Conservation (phyloP, 345 rosid genomes). For the Gossypioides kirkii region DNA sequence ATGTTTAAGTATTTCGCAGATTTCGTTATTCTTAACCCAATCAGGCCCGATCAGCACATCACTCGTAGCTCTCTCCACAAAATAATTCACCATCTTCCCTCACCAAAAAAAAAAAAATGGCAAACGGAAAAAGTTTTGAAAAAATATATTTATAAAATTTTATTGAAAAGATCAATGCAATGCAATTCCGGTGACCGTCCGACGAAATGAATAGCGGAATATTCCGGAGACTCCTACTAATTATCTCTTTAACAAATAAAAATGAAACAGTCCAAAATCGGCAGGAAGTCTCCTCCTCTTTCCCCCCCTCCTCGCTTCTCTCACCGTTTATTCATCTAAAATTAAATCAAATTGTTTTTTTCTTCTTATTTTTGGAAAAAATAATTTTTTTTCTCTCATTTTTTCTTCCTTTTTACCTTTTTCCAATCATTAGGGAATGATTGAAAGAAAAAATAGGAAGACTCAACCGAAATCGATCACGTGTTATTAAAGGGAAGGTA, state of each 20-base stretch:
- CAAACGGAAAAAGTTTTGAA: background rate
- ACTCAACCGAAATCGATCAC: slow-evolving; percentile 26
- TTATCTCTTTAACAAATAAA: slow-evolving; percentile 15
- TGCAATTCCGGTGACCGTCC: slow-evolving; percentile 10
- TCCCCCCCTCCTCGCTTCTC: background rate
- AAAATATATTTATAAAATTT: no score
- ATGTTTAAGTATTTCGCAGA: slow-evolving; percentile 95
- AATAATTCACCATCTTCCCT: slow-evolving; percentile 78
- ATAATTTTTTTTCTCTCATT: background rate
- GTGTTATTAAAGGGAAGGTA: background rate
- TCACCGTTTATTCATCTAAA: background rate
- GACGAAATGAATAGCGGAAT: slow-evolving; percentile 29
- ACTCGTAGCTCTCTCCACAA: slow-evolving; percentile 99
- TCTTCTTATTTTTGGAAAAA: slow-evolving; percentile 4
- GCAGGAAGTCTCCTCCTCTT: background rate
- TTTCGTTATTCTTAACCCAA: slow-evolving; percentile 99
- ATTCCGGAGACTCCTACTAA: slow-evolving; percentile 28
- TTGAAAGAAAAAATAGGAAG: background rate
- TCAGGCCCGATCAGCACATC: slow-evolving; percentile 98
- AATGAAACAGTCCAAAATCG: slow-evolving; percentile 13
- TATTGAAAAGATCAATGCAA: background rate
- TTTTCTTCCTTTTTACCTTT: background rate
- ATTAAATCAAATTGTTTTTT: slow-evolving; percentile 13
- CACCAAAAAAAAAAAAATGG: background rate
- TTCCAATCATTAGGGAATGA: slow-evolving; percentile 3